These are phyloP conservation scores for Solanum hybrid DNA, from an alignment of 305 asterid genomes.

Conservation along the genomic window DNA sequence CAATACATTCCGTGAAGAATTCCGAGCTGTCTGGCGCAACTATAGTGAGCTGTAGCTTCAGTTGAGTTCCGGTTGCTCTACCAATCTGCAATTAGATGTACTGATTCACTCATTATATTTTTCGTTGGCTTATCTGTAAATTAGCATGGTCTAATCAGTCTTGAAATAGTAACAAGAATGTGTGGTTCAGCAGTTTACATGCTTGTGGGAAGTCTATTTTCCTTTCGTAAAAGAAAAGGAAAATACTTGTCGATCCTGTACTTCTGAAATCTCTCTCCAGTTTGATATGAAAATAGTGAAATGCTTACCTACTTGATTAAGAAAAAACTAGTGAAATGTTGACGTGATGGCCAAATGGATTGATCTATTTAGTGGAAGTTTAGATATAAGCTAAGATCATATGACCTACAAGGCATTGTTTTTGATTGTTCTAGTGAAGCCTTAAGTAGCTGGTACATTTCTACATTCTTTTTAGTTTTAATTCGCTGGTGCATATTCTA, in stretches of 20 bases:
- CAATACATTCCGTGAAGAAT: conserved; percentile 93
- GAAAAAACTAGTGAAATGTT: background rate
- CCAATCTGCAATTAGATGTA: background rate
- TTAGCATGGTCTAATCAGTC: background rate
- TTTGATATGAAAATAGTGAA: background rate
- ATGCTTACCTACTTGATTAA: background rate
- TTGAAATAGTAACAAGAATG: background rate
- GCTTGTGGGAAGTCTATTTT: background rate
- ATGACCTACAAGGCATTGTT: background rate
- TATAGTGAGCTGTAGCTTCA: conserved; percentile 72
- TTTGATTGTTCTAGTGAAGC: background rate
- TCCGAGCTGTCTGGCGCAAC: conserved; percentile 96
- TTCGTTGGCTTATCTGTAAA: background rate
- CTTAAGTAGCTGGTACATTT: background rate
- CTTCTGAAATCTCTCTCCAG: background rate
- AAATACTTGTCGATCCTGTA: background rate
- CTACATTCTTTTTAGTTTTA: background rate
- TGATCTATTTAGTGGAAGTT: background rate
- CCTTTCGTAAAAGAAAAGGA: background rate
- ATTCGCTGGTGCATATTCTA: background rate
- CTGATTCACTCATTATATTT: background rate
- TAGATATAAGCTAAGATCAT: background rate
- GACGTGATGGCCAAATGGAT: background rate
- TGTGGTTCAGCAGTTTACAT: background rate
- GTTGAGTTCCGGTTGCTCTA: background rate